Evolutionary conservation across 139 green algal species (phyloP).

Genomic region (Chlorella sorokiniana): DNA sequence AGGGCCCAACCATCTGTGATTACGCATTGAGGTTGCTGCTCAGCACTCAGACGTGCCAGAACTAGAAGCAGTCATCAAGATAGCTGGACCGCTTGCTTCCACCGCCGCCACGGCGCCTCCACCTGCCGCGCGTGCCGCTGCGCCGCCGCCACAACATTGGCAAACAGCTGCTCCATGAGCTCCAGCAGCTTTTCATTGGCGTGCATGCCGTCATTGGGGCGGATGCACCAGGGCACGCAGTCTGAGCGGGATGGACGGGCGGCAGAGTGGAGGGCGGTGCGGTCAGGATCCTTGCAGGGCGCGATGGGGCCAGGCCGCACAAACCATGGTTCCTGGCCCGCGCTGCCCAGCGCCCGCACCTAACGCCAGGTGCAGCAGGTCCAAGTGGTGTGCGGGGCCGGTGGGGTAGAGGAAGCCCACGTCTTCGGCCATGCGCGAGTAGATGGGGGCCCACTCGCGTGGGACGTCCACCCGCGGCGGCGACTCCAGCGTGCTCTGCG

Average conservation of each 20-base stretch:
- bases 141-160: background rate
- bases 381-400: background rate
- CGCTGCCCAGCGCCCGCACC: no score
- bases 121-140: background rate
- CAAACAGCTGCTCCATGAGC: background rate
- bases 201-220: background rate
- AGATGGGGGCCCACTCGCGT: background rate
- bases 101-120: no score
- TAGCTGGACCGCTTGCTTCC: no score
- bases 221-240: background rate
- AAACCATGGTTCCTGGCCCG: no score
- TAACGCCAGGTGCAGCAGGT: background rate
- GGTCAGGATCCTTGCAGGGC: no score
- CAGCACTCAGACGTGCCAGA: no score
- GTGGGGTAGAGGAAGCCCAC: background rate
- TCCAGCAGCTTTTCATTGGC: background rate
- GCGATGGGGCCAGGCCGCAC: no score
- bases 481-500: background rate
- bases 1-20: no score
- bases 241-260: background rate
- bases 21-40: no score
- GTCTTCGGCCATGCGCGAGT: background rate
- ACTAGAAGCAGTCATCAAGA: no score
- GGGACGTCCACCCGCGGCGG: background rate
- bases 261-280: no score